Conservation (phyloP, 495 filamentous ascomycete genomes). For the Aspergillus affinis region DNA sequence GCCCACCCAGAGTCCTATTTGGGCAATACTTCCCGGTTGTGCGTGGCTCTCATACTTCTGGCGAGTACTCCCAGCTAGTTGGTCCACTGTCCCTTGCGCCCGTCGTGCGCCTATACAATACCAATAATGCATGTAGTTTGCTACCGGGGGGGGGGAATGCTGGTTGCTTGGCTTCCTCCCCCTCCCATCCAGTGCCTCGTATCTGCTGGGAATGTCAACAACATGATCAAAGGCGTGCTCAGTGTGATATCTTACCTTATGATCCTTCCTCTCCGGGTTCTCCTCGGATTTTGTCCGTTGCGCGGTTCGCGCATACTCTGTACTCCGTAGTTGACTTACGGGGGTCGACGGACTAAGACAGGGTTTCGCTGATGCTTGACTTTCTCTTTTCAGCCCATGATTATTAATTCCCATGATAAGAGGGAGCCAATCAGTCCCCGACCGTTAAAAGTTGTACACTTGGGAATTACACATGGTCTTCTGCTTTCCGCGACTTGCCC, state of each 20-base stretch:
- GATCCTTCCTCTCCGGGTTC: no score
- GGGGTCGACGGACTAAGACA: not conserved
- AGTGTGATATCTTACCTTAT: no score
- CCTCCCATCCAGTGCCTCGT: not conserved
- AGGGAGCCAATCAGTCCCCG: not conserved
- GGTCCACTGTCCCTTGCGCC: not conserved
- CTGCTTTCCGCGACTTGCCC: no score
- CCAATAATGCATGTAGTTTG: not conserved
- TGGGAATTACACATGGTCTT: not conserved
- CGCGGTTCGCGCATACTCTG: constrained; percentile 11
- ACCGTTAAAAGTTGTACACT: not conserved
- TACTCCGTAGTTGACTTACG: not conserved
- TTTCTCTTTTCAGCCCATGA: not conserved
- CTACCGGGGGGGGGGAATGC: not conserved
- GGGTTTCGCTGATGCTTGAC: not conserved
- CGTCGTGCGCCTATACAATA: not conserved
- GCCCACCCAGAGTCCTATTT: not conserved
- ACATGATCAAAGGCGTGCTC: no score
- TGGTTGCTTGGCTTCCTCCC: not conserved
- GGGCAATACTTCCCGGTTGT: not conserved
- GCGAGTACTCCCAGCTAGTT: not conserved
- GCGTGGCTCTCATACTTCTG: not conserved
- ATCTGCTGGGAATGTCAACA: no score
- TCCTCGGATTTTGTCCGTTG: constrained; percentile 7
- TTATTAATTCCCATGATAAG: not conserved